Evolutionary conservation across 495 filamentous ascomycete species (phyloP), one percentile per base, ranked within the genome.

Genomic region (Aspergillus egyptiacus): DNA sequence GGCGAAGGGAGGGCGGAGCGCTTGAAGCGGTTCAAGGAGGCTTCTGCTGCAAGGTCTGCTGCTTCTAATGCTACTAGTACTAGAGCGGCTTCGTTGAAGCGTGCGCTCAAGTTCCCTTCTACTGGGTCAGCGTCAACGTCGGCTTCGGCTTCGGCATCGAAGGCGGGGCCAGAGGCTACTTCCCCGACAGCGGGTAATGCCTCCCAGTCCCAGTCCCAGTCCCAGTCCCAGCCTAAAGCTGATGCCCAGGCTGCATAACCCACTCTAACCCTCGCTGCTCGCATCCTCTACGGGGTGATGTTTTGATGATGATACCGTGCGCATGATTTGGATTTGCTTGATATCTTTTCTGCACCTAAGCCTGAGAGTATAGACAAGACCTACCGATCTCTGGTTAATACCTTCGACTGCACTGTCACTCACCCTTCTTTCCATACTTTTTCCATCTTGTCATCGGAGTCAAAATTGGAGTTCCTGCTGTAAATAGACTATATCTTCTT

Each of bases 1-100:
- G 71, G 72, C 15, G 71, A 75, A 55, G 66, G 62, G 10, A 63
- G 73, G 28, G 53, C 58, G 6, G 75, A 77, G 36, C 59, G 71
- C 14, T 58, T 76, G 39, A 68, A 59, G 47, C 63, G 70, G 17
- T 53, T 72, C 15, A 64, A 62, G 41, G 69, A 74, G 2, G 54
- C 57, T 0, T 51, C 56, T 10, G 55, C 56, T 8, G 58, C 62
- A 7, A 43, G 35, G 34, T 56, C 63, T 9, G 54, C 59, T 14
- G 54, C 59, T 1, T 19, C 50, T 22, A 44, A 54, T 18, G 20
- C 49, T 11, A 44, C 49, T 19, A 23, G 47, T 7, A 44, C 31
- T 7, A 24, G 48, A 32, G 35, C 48, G 34, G 38, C 48, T 2
- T 43, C 37, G 22, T n/a, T 50, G 38, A 50, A 43, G 14, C 37